Base-by-base conservation (phyloP, 2,329 filamentous ascomycete species). In the Fusarium xylarioides region DNA sequence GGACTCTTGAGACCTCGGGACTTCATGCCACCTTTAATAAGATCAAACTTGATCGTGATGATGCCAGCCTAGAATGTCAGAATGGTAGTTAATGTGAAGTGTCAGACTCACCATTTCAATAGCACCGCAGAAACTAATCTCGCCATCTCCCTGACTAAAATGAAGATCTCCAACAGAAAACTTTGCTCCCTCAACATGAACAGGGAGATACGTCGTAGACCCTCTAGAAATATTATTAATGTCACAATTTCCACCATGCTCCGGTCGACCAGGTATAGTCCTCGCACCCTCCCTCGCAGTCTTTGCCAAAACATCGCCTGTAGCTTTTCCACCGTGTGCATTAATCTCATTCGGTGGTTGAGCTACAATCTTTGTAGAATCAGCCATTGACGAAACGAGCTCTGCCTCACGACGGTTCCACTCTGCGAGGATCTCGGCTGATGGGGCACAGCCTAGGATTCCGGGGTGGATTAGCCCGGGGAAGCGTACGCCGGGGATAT, bases 121-220 rank as follows among this genome's bases (percentile, higher is more conserved):
- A 11, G 95, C 95, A 26, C 92, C 92, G 73, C 92, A 95, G 79
- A 95, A 98, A 6, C 91, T 94, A 67, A 97, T 97, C 80, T 97
- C 95, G 11, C 95, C 95, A 79, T 97, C 95, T 14, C 95, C 95
- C 82, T 97, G 93, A 8, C 90, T 91, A 82, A 96, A 97, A 82
- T 97, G 94, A 40, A 97, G 83, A 79, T 97, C 95, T 18, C 95
- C 95, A 1, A 97, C 95, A 47, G 90, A 93, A 82, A 97, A 97
- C 79, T 97, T 97, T 49, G 95, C 95, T 0, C 95, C 95, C 0
- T 87, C 83, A 9, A 98, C 93, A 77, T 97, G 95, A 1, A 98
- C 92, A 0, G 95, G 95, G 2, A 97, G 87, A 80, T 95, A 97
- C 0, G 97, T 93, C 79, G 95, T 95, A 65, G 88, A 91, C 4